A percentile compares a stretch with the other conserved stretches of the same genome.
These are phyloP conservation scores for Fomitopsis betulina DNA, from an alignment of 1,284 basidiomycete genomes.

Conservation along the genomic window DNA sequence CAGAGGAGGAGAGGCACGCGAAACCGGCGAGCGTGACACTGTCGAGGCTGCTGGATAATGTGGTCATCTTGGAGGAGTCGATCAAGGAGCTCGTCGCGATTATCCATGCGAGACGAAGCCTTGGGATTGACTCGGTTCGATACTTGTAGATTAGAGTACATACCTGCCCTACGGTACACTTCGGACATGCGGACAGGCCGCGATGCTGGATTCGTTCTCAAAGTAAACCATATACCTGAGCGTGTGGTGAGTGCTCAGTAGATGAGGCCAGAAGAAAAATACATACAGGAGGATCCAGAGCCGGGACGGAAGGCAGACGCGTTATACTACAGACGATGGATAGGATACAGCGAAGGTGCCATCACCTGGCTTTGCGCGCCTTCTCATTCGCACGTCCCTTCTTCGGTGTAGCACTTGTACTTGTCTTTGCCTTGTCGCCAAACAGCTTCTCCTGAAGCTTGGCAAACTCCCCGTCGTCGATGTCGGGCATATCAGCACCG, in stretches of 20 bases:
- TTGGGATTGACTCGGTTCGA: conserved; percentile 83
- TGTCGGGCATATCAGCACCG: conserved; percentile 43
- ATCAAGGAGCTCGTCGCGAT: conserved; percentile 92
- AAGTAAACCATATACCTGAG: neutral
- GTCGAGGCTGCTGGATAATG: conserved; percentile 88
- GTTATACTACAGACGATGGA: no score
- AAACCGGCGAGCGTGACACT: conserved; percentile 55
- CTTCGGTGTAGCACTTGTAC: conserved; percentile 14
- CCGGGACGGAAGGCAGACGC: no score
- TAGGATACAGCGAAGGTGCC: neutral
- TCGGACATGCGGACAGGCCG: neutral
- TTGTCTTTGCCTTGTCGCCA: conserved; percentile 35
- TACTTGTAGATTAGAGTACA: conserved; percentile 47
- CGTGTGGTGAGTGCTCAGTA: neutral
- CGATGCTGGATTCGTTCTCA: neutral
- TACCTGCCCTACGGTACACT: neutral
- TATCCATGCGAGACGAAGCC: conserved; percentile 77
- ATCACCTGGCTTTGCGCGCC: neutral
- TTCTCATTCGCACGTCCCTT: conserved; percentile 3
- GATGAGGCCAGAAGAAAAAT: neutral
- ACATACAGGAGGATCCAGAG: neutral
- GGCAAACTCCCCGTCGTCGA: conserved; percentile 67
- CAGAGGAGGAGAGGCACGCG: conserved; percentile 24
- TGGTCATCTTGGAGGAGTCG: conserved; percentile 92
- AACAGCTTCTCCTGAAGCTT: conserved; percentile 58